phyloP scores from a whole-genome alignment of 2,329 filamentous ascomycete genomes.

The Penicillium sp. region DNA sequence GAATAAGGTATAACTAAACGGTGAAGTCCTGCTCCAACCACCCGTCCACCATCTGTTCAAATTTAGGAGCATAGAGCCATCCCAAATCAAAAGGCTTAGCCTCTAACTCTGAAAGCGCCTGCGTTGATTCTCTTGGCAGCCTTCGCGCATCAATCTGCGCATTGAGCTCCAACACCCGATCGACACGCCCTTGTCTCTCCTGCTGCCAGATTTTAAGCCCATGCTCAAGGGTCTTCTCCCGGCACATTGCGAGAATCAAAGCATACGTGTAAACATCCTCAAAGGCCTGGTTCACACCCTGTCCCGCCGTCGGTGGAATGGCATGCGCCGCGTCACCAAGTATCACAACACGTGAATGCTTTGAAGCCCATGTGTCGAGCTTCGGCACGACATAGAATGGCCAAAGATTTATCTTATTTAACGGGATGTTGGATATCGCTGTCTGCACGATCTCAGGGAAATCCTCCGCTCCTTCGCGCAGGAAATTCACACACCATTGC shows the following conservation, averaged over 20 bases:
- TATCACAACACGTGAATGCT: conserved; percentile 42
- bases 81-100: conserved; percentile 36
- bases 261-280: conserved; percentile 52
- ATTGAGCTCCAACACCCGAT: conserved; percentile 50
- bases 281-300: conserved; percentile 59
- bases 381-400: conserved; percentile 51
- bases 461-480: conserved; percentile 33
- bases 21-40: conserved; percentile 20
- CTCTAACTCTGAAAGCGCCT: conserved; percentile 12
- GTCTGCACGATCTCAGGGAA: conserved; percentile 39
- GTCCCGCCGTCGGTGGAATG: conserved; percentile 59
- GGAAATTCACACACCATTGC: conserved; percentile 36
- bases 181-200: conserved; percentile 49
- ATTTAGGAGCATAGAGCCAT: conserved; percentile 46
- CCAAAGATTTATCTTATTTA: conserved; percentile 47
- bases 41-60: conserved; percentile 36
- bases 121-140: conserved; percentile 35
- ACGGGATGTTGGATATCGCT: conserved; percentile 37
- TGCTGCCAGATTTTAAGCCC: conserved; percentile 48
- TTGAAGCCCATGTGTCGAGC: conserved; percentile 47
- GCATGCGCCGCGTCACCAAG: conserved; percentile 64
- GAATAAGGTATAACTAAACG: background rate
- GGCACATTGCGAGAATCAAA: conserved; percentile 35
- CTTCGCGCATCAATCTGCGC: conserved; percentile 49
- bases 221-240: conserved; percentile 21